Evolutionary conservation across 495 filamentous ascomycete genomes (phyloP).

Genomic region (Diplogelasinospora grovesii): DNA sequence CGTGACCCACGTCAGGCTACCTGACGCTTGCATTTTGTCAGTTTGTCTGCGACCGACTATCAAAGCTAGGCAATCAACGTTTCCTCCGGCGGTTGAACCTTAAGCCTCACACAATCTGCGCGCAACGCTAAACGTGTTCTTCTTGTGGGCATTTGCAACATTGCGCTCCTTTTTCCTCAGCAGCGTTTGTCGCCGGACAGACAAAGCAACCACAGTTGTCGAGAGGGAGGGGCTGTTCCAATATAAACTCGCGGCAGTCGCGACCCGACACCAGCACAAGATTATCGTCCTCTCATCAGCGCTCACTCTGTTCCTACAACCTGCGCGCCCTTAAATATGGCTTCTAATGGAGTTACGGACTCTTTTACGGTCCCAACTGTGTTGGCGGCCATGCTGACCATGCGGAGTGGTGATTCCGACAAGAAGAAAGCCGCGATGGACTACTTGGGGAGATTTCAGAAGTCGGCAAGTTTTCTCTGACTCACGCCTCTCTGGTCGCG

Average conservation of each 20-base stretch:
- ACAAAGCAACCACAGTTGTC: constrained; percentile 48
- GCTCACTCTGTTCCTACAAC: too few species aligned
- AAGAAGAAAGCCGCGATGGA: constrained; percentile 87
- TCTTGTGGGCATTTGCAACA: too few species aligned
- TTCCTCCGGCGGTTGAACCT: too few species aligned
- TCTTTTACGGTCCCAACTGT: constrained; percentile 68
- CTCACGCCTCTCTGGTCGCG: background rate
- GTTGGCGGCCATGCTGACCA: constrained; percentile 78
- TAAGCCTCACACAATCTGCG: too few species aligned
- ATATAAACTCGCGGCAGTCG: constrained; percentile 36
- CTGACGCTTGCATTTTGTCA: too few species aligned
- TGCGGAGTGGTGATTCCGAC: constrained; percentile 75
- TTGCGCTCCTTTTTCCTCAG: background rate
- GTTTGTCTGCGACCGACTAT: too few species aligned
- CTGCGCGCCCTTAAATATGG: too few species aligned
- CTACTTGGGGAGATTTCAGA: constrained; percentile 93
- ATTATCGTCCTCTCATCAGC: too few species aligned
- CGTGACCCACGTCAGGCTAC: too few species aligned
- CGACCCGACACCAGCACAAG: constrained; percentile 38
- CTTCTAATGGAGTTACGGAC: constrained; percentile 57
- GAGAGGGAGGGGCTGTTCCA: constrained; percentile 59
- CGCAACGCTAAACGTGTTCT: too few species aligned
- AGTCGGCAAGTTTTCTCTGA: constrained; percentile 64
- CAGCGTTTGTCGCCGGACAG: too few species aligned
- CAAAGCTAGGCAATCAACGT: too few species aligned